phyloP scores from a whole-genome alignment of 1,139 yeast genomes.

The Geotrichum aggregatum region DNA sequence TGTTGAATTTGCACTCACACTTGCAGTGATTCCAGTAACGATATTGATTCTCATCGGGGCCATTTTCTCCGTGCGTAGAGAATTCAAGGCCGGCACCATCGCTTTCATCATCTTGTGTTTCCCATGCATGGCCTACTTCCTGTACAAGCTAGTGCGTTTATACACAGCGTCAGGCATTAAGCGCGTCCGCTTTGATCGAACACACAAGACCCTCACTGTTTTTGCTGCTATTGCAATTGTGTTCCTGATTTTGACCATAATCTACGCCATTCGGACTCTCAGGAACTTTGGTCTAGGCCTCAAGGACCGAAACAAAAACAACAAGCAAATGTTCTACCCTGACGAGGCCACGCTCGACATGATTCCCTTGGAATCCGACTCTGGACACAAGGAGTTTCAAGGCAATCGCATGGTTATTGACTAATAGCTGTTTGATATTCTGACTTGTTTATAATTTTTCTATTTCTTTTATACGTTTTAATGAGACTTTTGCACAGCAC shows the following conservation, averaged over 20 bases:
- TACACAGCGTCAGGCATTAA: conserved; percentile 41
- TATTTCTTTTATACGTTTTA: too few species aligned
- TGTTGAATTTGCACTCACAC: conserved; percentile 49
- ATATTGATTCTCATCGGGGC: conserved; percentile 42
- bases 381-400: not conserved
- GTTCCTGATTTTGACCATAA: conserved; percentile 42
- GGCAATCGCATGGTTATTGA: not conserved
- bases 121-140: conserved; percentile 49
- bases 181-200: conserved; percentile 42
- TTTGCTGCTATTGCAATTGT: conserved; percentile 49
- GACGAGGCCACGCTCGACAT: not conserved
- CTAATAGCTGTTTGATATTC: too few species aligned
- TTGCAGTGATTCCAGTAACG: conserved; percentile 50
- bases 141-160: conserved; percentile 50
- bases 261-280: conserved; percentile 41
- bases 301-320: conserved; percentile 23
- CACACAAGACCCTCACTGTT: conserved; percentile 47
- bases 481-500: too few species aligned
- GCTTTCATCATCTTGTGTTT: conserved; percentile 40
- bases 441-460: too few species aligned
- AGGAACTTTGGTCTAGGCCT: conserved; percentile 46
- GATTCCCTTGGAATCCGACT: not conserved
- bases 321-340: not conserved
- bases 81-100: conserved; percentile 37
- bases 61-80: conserved; percentile 44